phyloP scores from a whole-genome alignment of 1,284 basidiomycete species.

The Schizophyllum commune region DNA sequence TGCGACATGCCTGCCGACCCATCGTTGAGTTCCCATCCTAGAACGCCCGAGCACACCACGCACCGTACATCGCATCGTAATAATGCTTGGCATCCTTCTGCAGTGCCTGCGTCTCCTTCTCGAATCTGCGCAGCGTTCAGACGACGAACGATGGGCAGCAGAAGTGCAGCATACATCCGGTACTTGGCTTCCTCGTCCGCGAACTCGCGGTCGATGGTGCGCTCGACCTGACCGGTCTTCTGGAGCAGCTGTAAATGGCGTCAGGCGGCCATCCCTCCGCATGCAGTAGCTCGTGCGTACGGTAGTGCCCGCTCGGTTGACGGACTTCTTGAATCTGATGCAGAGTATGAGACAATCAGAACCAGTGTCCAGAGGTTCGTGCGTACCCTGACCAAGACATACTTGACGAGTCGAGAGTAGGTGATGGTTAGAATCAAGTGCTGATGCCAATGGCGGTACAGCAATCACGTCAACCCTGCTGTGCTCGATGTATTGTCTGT shows the following conservation, averaged over 20 bases:
- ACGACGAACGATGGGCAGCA: background rate
- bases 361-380: background rate
- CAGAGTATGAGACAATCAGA: constrained; percentile 4
- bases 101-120: constrained; percentile 87
- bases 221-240: constrained; percentile 96
- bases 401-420: background rate
- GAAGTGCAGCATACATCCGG: constrained; percentile 57
- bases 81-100: constrained; percentile 97
- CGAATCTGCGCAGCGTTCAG: constrained; percentile 51
- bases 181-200: constrained; percentile 89
- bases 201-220: constrained; percentile 93
- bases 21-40: background rate
- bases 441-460: background rate
- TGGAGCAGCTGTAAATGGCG: constrained; percentile 63
- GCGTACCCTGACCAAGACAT: constrained; percentile 42
- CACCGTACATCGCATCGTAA: constrained; percentile 89
- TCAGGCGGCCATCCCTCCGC: constrained; percentile 7
- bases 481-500: too few species aligned
- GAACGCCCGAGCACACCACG: constrained; percentile 15
- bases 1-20: constrained; percentile 72
- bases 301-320: constrained; percentile 90
- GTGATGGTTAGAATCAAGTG: background rate
- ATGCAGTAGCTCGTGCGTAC: constrained; percentile 27
- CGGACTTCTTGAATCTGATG: constrained; percentile 85
- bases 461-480: too few species aligned